A percentile compares a stretch with the other conserved stretches of the same genome.
Conservation (phyloP, 305 asterid species). For the Withania somnifera region DNA sequence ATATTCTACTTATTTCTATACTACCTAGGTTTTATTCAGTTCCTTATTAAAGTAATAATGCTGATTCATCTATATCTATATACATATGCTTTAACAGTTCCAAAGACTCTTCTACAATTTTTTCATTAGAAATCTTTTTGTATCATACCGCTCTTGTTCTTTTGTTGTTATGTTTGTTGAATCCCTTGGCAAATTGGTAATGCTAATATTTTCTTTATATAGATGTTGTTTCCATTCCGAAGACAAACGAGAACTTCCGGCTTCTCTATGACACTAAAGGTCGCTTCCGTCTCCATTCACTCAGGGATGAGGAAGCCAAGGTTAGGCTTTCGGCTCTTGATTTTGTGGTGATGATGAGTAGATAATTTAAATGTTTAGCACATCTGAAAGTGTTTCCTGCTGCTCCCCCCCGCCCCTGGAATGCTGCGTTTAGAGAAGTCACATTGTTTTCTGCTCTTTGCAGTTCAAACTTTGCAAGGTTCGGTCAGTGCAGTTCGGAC, state of each 20-base stretch:
- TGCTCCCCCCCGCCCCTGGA: neutral
- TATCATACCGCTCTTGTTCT: neutral
- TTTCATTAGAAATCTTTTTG: neutral
- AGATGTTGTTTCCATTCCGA: constrained; percentile 6
- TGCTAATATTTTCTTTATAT: neutral
- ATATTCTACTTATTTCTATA: neutral
- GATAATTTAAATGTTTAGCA: neutral
- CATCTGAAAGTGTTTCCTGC: neutral
- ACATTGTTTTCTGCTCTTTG: neutral
- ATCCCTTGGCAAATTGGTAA: neutral
- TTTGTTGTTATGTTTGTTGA: neutral
- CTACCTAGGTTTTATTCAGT: neutral
- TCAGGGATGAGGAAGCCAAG: constrained; percentile 7
- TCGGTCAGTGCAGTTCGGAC: constrained; percentile 3
- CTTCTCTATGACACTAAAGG: constrained; percentile 7
- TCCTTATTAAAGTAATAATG: neutral
- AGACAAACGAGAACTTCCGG: constrained; percentile 6
- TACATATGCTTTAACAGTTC: neutral
- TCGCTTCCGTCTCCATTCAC: constrained; percentile 7
- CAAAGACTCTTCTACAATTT: neutral
- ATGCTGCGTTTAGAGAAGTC: neutral
- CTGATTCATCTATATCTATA: neutral
- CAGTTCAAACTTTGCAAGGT: constrained; percentile 8
- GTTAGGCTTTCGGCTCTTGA: neutral
- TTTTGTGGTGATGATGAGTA: neutral